Evolutionary conservation across 768 basidiomycete genomes (phyloP).

Genomic region (Agrocybe chaxingu): DNA sequence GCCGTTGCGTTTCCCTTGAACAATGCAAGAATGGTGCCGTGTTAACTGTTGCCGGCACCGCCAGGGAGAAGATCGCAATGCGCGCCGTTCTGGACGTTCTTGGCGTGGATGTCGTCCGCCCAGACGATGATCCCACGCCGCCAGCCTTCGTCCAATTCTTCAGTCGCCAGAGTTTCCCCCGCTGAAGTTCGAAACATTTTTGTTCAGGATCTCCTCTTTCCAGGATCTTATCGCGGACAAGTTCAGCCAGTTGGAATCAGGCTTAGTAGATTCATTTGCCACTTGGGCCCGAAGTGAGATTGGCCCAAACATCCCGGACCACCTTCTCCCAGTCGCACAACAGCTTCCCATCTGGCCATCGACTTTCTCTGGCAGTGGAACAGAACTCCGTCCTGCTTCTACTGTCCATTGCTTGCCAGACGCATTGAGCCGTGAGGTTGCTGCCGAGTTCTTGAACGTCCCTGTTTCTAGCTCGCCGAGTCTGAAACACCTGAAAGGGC

Average conservation of each 20-base stretch:
- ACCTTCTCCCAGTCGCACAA: slow-evolving; percentile 15
- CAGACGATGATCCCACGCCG: slow-evolving; percentile 17
- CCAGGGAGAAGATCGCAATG: slow-evolving; percentile 6
- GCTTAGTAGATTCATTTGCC: slow-evolving; percentile 20
- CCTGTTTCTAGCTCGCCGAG: slow-evolving; percentile 11
- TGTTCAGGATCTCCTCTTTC: slow-evolving; percentile 14
- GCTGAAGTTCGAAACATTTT: slow-evolving; percentile 11
- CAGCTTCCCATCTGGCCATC: slow-evolving; percentile 34
- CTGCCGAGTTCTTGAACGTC: slow-evolving; percentile 13
- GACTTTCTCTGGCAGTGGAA: slow-evolving; percentile 6
- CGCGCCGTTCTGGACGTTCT: slow-evolving; percentile 10
- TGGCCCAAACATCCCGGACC: slow-evolving; percentile 4
- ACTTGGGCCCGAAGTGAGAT: slow-evolving; percentile 27
- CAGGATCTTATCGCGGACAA: slow-evolving; percentile 7
- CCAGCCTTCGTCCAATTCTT: slow-evolving; percentile 16
- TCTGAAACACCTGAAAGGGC: slow-evolving; percentile 8
- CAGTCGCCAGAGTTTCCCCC: slow-evolving; percentile 8
- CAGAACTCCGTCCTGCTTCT: slow-evolving; percentile 13
- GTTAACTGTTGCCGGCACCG: slow-evolving; percentile 17
- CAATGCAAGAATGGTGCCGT: slow-evolving; percentile 22
- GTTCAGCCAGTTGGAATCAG: slow-evolving; percentile 18
- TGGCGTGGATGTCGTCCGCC: slow-evolving; percentile 11
- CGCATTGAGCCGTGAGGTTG: slow-evolving; percentile 4
- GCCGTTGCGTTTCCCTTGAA: slow-evolving; percentile 28
- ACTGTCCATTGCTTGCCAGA: slow-evolving; percentile 14